Evolutionary conservation across 352 stramenopile genomes (phyloP).

Genomic region (Pythium scleroteichum): DNA sequence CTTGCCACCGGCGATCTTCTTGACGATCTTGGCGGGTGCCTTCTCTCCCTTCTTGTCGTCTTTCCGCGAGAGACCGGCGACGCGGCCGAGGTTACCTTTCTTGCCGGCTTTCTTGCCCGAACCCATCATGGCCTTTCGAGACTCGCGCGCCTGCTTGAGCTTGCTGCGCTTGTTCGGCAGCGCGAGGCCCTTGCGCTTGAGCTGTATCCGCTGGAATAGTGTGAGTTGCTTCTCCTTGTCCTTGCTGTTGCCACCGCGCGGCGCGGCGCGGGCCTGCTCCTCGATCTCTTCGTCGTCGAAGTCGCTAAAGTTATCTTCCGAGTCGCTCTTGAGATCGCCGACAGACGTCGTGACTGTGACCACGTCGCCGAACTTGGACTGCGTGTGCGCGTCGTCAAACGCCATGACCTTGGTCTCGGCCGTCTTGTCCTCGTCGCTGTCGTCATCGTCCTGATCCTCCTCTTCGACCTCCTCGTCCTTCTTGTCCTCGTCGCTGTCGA

Average conservation of each 20-base stretch:
- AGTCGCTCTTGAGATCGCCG: slow-evolving; percentile 76
- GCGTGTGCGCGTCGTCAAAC: slow-evolving; percentile 82
- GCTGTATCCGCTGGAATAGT: slow-evolving; percentile 88
- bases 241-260: slow-evolving; percentile 18
- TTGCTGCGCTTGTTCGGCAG: slow-evolving; percentile 83
- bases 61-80: slow-evolving; percentile 25
- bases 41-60: slow-evolving; percentile 21
- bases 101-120: slow-evolving; percentile 46
- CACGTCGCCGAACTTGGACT: slow-evolving; percentile 85
- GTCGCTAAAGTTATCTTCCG: slow-evolving; percentile 56
- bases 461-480: slow-evolving; percentile 27
- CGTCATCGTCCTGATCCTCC: slow-evolving; percentile 33
- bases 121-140: slow-evolving; percentile 65
- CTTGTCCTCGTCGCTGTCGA: slow-evolving; percentile 47
- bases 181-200: slow-evolving; percentile 78
- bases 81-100: slow-evolving; percentile 35
- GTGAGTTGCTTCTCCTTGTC: slow-evolving; percentile 70
- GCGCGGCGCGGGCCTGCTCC: slow-evolving; percentile 23
- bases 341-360: slow-evolving; percentile 86
- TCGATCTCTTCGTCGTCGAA: slow-evolving; percentile 51
- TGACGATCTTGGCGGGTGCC: slow-evolving; percentile 13
- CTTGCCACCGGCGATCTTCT: slow-evolving; percentile 20
- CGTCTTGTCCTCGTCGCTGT: slow-evolving; percentile 29
- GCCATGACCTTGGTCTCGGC: slow-evolving; percentile 60
- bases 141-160: slow-evolving; percentile 72